Percentiles rank a stretch among this genome's conserved stretches.
Evolutionary conservation across 208 protist genomes (phyloP).

Genomic region (Leishmania martiniquensis): DNA sequence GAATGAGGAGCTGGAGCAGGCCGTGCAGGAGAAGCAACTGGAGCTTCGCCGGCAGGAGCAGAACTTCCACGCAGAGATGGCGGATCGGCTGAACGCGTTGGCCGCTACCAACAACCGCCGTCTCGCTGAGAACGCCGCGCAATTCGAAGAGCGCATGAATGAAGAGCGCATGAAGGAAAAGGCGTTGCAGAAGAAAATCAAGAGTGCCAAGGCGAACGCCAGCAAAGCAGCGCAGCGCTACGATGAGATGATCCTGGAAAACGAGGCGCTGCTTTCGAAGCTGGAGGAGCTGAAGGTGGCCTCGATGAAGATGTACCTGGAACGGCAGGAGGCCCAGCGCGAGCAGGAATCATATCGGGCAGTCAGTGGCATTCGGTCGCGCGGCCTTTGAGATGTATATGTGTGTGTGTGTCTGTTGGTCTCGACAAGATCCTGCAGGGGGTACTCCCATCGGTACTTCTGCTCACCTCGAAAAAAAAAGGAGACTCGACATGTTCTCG

Average conservation of each 20-base stretch:
- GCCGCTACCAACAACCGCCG: conserved; percentile 84
- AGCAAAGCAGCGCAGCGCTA: conserved; percentile 89
- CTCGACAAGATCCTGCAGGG: neutral
- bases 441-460: neutral
- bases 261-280: conserved; percentile 82
- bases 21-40: conserved; percentile 72
- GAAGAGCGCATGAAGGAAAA: conserved; percentile 86
- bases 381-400: conserved; percentile 41
- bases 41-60: conserved; percentile 83
- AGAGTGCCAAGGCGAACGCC: conserved; percentile 75
- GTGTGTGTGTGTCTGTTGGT: conserved; percentile 7
- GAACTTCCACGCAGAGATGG: conserved; percentile 62
- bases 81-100: conserved; percentile 81
- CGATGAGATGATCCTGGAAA: conserved; percentile 94
- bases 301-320: conserved; percentile 90
- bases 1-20: conserved; percentile 75
- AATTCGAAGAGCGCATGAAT: conserved; percentile 80
- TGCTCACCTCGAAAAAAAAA: too few species aligned
- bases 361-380: conserved; percentile 43
- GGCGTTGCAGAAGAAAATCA: conserved; percentile 86
- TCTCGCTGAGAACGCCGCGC: conserved; percentile 74
- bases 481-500: too few species aligned
- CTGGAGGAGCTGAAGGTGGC: conserved; percentile 91
- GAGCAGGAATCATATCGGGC: conserved; percentile 66
- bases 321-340: conserved; percentile 84